Conservation (phyloP, 176 grass and related monocot genomes). For the Zea mays region DNA sequence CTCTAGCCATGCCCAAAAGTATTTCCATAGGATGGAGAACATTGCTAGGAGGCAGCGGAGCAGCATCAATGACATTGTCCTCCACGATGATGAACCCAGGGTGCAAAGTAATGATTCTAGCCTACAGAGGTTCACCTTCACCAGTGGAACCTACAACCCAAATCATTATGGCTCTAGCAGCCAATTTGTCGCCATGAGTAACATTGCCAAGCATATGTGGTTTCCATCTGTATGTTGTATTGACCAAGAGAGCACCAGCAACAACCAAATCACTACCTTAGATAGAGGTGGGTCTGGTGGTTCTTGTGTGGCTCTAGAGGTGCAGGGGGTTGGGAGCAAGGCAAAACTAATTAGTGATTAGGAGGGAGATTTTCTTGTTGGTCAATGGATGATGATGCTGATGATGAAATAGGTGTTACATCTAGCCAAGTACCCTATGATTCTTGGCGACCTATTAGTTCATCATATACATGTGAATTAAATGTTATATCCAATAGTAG, state of each 20-base stretch:
- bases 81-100: background rate
- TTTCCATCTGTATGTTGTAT: background rate
- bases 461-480: background rate
- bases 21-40: background rate
- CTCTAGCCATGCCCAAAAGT: background rate
- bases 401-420: background rate
- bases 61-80: background rate
- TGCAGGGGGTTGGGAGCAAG: background rate
- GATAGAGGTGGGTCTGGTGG: background rate
- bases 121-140: background rate
- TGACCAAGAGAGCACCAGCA: background rate
- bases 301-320: background rate
- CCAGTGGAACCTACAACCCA: background rate
- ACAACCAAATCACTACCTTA: background rate
- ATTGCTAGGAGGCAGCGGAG: background rate
- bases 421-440: too few relatives aligned
- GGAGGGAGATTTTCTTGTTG: background rate
- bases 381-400: background rate
- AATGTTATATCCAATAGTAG: background rate
- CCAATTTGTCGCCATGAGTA: background rate
- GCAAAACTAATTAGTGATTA: background rate
- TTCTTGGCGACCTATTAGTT: background rate
- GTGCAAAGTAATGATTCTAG: background rate
- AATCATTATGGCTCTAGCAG: background rate
- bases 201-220: background rate